These are phyloP conservation scores for Backusella mclennaniae DNA, from an alignment of 192 early-diverging fungal genomes.

Conservation along the genomic window DNA sequence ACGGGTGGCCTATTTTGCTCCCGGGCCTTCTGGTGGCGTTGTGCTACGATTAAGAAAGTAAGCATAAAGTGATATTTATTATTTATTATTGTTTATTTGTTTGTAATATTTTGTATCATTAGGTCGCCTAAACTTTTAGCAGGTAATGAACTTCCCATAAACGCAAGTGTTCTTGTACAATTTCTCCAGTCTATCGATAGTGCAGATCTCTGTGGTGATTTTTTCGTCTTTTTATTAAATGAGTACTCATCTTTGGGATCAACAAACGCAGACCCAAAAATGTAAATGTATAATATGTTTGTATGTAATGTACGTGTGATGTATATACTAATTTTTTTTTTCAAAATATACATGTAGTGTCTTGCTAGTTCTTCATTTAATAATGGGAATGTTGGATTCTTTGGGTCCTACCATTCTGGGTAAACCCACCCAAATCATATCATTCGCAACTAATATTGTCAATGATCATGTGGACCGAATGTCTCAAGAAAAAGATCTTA, in stretches of 20 bases:
- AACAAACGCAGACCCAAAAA: conserved; percentile 40
- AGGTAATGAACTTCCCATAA: conserved; percentile 45
- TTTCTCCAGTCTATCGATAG: conserved; percentile 59
- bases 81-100: conserved; percentile 28
- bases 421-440: conserved; percentile 74
- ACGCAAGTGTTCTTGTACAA: conserved; percentile 62
- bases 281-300: conserved; percentile 27
- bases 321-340: not conserved
- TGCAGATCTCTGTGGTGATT: conserved; percentile 59
- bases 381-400: conserved; percentile 63
- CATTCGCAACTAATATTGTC: conserved; percentile 63
- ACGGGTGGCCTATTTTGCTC: conserved; percentile 56
- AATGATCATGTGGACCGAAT: conserved; percentile 45
- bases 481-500: not conserved
- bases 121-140: conserved; percentile 17
- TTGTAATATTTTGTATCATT: conserved; percentile 3
- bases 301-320: not conserved
- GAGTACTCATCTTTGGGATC: conserved; percentile 60
- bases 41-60: conserved; percentile 43
- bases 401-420: conserved; percentile 74
- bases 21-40: conserved; percentile 46
- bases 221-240: conserved; percentile 76
- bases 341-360: conserved; percentile 38
- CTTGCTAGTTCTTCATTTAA: conserved; percentile 55
- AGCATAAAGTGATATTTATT: conserved; percentile 6